Evolutionary conservation across 495 filamentous ascomycete genomes (phyloP), one percentile per base, ranked within the genome.

Genomic region (Penicillium cataractarum): DNA sequence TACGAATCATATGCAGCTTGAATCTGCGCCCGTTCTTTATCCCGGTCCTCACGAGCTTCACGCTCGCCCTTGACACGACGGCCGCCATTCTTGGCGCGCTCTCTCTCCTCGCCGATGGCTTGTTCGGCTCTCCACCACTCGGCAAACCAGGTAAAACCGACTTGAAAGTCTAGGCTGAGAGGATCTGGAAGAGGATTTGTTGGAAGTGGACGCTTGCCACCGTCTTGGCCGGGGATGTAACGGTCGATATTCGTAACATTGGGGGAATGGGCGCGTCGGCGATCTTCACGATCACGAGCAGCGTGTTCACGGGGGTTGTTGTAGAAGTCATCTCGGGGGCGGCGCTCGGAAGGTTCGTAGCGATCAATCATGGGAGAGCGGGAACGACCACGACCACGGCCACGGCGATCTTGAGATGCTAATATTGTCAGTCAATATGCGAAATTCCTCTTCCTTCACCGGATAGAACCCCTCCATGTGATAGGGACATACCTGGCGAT

Each of bases 41-140:
- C 92, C 7, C 92, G 88, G 64, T 97, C 93, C 71, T 96, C 93
- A 57, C 88, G 86, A 26, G 82, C 84, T 72, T 96, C 92, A 19
- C 88, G 88, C 49, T 90, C 86, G 27, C 89, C 90, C 61, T 90
- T 89, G 46, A 90, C 78, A 33, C 89, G 85, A 55, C 92, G 84
- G 17, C 90, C 88, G 29, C 92, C 92, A 56, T 88, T 86, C 65
- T 87, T 89, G 19, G 80, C 79, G 21, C 91, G 89, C 68, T 97
- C 92, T 66, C 89, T 89, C 61, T 96, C 92, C 56, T 96, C 92
- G 70, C 92, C 94, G 60, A 96, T 89, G 27, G 83, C 82, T 71
- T 96, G 90, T 67, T 97, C 92, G 10, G 83, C 77, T 58, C 93
- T 82, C 93, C 93, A 97, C 95, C 95, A 99, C 74, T 98, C 96